Evolutionary conservation across 768 basidiomycete species (phyloP).

Genomic region (Trametes maxima): DNA sequence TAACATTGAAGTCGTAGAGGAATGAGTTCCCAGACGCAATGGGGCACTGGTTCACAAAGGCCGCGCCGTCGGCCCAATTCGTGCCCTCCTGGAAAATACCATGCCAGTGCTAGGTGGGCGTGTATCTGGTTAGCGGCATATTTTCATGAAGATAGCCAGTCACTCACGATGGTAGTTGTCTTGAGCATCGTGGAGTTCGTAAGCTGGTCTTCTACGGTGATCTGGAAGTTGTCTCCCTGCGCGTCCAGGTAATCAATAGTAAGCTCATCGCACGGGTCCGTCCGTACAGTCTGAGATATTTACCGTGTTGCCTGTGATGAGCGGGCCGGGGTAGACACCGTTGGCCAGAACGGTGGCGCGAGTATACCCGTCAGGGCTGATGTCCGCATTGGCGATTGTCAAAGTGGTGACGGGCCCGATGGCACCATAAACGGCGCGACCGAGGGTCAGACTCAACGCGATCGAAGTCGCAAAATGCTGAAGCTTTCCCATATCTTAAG

Average conservation of each 20-base stretch:
- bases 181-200: conserved; percentile 25
- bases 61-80: conserved; percentile 48
- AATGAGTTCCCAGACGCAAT: conserved; percentile 41
- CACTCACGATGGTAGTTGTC: conserved; percentile 27
- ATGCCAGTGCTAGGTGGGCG: conserved; percentile 43
- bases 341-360: conserved; percentile 27
- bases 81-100: conserved; percentile 49
- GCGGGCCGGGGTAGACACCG: conserved; percentile 27
- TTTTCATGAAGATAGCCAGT: not conserved
- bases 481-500: conserved; percentile 9
- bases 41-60: conserved; percentile 48
- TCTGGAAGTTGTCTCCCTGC: too few species aligned
- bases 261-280: too few species aligned
- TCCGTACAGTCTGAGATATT: not conserved
- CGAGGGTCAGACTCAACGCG: conserved; percentile 1
- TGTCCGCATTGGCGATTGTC: conserved; percentile 29
- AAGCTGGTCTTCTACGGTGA: conserved; percentile 26
- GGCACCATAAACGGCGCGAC: conserved; percentile 17
- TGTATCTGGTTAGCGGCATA: not conserved
- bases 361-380: conserved; percentile 38
- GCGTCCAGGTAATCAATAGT: too few species aligned
- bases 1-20: conserved; percentile 40
- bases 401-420: conserved; percentile 33
- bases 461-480: not conserved
- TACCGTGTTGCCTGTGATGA: conserved; percentile 30